Evolutionary conservation across 1,284 basidiomycete genomes (phyloP).

Genomic region (Apiotrichum veenhuisii): DNA sequence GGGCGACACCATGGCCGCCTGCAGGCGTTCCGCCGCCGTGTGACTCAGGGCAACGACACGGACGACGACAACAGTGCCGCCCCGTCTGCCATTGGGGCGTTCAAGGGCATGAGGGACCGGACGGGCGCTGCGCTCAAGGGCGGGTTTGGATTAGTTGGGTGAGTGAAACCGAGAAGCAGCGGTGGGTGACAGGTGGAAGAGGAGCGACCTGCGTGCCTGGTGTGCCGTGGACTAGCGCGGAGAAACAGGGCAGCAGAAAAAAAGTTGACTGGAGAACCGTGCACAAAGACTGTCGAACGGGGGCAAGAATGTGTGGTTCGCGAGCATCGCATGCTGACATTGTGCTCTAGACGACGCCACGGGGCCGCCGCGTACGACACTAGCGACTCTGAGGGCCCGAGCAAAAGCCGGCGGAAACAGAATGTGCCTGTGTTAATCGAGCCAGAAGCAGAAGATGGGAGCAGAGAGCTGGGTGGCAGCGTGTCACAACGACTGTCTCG

Average conservation of each 20-base stretch:
- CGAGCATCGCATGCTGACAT: too few species aligned
- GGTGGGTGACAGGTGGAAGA: background rate
- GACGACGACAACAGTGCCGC: conserved; percentile 2
- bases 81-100: conserved; percentile 12
- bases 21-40: conserved; percentile 10
- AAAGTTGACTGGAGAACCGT: too few species aligned
- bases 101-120: conserved; percentile 29
- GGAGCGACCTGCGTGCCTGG: background rate
- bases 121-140: conserved; percentile 40
- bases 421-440: conserved; percentile 38
- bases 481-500: background rate
- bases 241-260: too few species aligned
- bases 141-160: conserved; percentile 34
- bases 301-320: too few species aligned
- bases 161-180: conserved; percentile 14
- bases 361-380: conserved; percentile 28
- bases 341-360: conserved; percentile 3
- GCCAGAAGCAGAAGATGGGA: conserved; percentile 15
- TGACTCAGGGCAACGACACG: conserved; percentile 6
- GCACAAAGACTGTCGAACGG: too few species aligned
- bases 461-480: background rate
- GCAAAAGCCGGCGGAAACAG: conserved; percentile 13
- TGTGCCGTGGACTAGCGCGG: too few species aligned
- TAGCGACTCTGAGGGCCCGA: conserved; percentile 37
- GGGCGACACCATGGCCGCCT: conserved; percentile 1